Evolutionary conservation across 345 rosid species (phyloP).

Genomic region (Eucalyptus pumila): DNA sequence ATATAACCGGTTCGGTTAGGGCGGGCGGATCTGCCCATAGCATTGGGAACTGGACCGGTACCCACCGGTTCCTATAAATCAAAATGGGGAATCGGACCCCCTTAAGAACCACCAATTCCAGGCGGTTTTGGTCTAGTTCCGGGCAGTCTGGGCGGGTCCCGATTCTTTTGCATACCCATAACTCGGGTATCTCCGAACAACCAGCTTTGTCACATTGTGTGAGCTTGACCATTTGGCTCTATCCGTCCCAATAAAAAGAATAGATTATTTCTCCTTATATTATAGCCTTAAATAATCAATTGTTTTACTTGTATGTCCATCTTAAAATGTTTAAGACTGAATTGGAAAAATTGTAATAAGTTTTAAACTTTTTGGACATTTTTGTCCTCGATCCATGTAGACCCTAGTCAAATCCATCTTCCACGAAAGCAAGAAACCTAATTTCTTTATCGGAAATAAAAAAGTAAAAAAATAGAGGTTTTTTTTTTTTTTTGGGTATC

Average conservation of each 20-base stretch:
- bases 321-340: background rate
- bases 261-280: background rate
- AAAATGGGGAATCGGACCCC: fast-evolving
- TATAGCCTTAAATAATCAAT: background rate
- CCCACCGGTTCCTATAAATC: no score
- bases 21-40: no score
- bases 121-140: fast-evolving
- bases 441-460: background rate
- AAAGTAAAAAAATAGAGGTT: background rate
- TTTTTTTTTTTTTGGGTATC: background rate
- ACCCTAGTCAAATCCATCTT: background rate
- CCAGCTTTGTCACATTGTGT: background rate
- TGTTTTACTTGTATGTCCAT: background rate
- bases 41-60: no score
- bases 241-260: background rate
- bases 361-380: no score
- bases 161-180: no score
- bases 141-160: fast-evolving
- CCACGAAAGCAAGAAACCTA: background rate
- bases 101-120: no score
- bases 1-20: no score
- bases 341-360: no score
- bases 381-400: background rate
- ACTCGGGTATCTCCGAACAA: background rate
- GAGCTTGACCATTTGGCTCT: background rate